Base-by-base conservation (phyloP, 495 filamentous ascomycete species). In the Penicillium ochrochloron region DNA sequence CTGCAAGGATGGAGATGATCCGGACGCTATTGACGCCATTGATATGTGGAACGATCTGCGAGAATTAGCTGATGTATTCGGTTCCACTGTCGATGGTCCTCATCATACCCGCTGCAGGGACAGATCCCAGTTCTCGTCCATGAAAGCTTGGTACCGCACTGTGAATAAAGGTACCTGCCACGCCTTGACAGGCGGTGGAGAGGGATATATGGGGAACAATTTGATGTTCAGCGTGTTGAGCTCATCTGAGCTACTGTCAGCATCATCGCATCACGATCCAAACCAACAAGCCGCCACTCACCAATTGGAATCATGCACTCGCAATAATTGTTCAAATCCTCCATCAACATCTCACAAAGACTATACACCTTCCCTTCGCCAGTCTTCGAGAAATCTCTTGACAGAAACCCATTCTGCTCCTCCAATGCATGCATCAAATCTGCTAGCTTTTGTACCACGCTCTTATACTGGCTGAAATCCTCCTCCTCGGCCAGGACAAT, bases 251-350 rank as follows among this genome's bases (percentile, higher is more conserved):
- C 19, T 11, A 10, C 17, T 5, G 46, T 70, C 55, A 74, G 74
- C 33, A 68, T 60, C 12, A 35, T 62, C 41, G 21, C 57, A 60
- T 60, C 37, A 39, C 23, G 46, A 33, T 5, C 17, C 35, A 25
- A 42, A 23, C 25, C 29, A 17, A 50, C 17, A 55, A 44, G 62
- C 39, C 51, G 39, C 50, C 0, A 79, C 83, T 35, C 77, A 92
- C 90, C 89, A 69, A 97, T 92, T 2, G 94, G 92, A 67, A 97
- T 95, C 94, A 97, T 94, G 85, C 92, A 96, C 79, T 99, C 95
- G 69, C 90, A 92, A 67, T 98, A 99, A 71, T 96, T 96, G 72
- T 98, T 98, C 59, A 99, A 76, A 69, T 98, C 94, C 78, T 97
- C 92, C 79, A 96, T 90, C 60, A 99, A 83, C 65, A 93, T 93